Evolutionary conservation across 192 early-diverging fungal species (phyloP).

Genomic region (Kappamyces sp.): DNA sequence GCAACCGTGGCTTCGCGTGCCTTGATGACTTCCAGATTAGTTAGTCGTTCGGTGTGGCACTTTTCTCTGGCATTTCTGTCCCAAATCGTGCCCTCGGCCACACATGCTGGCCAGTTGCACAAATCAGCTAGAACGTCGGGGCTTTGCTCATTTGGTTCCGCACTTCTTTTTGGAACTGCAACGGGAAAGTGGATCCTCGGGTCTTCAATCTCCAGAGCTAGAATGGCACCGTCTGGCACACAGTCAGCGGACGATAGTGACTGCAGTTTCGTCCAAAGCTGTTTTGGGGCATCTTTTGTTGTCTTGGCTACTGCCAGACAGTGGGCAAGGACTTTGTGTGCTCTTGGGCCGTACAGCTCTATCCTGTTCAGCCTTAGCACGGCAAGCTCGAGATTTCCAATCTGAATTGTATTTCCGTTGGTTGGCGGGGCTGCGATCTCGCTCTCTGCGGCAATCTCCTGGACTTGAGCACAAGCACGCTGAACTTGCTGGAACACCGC

Average conservation of each 20-base stretch:
- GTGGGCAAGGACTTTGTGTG: slow-evolving; percentile 66
- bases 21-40: too few species aligned
- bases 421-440: slow-evolving; percentile 8
- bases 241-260: not conserved
- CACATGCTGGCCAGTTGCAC: too few species aligned
- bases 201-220: not conserved
- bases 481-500: slow-evolving; percentile 24
- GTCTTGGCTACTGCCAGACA: slow-evolving; percentile 39
- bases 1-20: too few species aligned
- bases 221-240: slow-evolving; percentile 1
- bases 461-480: slow-evolving; percentile 23
- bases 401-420: slow-evolving; percentile 22
- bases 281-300: slow-evolving; percentile 39
- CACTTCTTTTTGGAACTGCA: too few species aligned
- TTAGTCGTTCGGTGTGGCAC: too few species aligned
- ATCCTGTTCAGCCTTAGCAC: slow-evolving; percentile 74
- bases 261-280: slow-evolving; percentile 16
- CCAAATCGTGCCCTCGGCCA: too few species aligned
- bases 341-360: slow-evolving; percentile 81
- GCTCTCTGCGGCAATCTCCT: not conserved
- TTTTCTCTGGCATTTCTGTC: too few species aligned
- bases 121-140: too few species aligned
- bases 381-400: too few species aligned
- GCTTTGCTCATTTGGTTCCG: too few species aligned
- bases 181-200: not conserved